phyloP scores from a whole-genome alignment of 768 basidiomycete species.

The Suillus discolor region DNA sequence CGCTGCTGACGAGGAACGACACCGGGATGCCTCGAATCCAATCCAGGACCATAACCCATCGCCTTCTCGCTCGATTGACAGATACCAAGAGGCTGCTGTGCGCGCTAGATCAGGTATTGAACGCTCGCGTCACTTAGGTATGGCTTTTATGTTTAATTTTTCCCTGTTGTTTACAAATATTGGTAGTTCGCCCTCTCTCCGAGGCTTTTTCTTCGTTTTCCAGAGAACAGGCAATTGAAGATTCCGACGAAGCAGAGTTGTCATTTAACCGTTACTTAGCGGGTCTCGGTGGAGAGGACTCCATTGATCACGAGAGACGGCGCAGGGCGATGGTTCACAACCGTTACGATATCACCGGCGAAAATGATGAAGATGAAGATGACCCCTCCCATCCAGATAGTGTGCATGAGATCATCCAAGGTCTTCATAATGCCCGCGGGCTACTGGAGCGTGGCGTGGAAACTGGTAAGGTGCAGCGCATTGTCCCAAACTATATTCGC shows the following conservation, averaged over 20 bases:
- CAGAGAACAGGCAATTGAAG: background rate
- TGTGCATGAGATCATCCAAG: background rate
- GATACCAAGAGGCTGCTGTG: background rate
- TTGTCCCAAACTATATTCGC: too few species aligned
- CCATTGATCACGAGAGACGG: background rate
- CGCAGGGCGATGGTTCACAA: background rate
- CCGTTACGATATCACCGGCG: background rate
- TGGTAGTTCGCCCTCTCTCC: background rate
- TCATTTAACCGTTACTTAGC: background rate
- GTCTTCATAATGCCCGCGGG: conserved; percentile 6
- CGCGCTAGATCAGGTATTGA: background rate
- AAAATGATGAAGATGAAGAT: background rate
- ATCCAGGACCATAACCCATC: background rate
- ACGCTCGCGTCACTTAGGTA: background rate
- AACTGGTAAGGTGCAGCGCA: conserved; percentile 1
- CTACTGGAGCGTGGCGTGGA: conserved; percentile 6
- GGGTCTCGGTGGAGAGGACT: background rate
- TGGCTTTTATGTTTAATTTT: background rate
- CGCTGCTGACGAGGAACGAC: background rate
- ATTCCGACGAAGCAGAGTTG: background rate
- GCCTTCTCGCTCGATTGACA: background rate
- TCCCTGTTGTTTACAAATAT: background rate
- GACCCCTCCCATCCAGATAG: background rate
- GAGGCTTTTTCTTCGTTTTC: background rate
- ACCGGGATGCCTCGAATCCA: background rate